Percentiles rank a stretch among this genome's conserved stretches.
These are phyloP conservation scores for Auricularia sp. DNA, from an alignment of 768 basidiomycete species.

Conservation along the genomic window DNA sequence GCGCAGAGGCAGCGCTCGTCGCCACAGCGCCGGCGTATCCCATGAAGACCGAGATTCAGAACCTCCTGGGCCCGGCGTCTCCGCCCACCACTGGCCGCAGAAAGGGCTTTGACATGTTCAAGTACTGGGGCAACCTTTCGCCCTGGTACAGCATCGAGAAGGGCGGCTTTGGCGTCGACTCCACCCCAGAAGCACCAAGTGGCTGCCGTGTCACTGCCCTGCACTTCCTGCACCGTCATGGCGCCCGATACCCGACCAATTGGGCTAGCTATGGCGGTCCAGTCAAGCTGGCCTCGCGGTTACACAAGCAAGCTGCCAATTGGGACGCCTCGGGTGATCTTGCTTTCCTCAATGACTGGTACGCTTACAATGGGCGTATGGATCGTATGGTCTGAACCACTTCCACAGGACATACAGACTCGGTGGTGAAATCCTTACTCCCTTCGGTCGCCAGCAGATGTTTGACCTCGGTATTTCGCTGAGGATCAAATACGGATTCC, in stretches of 20 bases:
- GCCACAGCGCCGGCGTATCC: slow-evolving; percentile 40
- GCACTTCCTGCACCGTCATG: slow-evolving; percentile 75
- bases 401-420: slow-evolving; percentile 71
- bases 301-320: slow-evolving; percentile 1
- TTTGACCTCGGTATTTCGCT: slow-evolving; percentile 31
- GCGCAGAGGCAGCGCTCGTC: slow-evolving; percentile 16
- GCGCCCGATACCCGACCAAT: slow-evolving; percentile 46
- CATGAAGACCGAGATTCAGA: slow-evolving; percentile 44
- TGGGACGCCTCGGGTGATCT: slow-evolving; percentile 19
- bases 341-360: slow-evolving; percentile 32
- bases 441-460: slow-evolving; percentile 28
- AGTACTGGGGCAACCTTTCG: slow-evolving; percentile 74
- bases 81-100: slow-evolving; percentile 10
- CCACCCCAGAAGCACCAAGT: slow-evolving; percentile 57
- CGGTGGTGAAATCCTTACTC: slow-evolving; percentile 56
- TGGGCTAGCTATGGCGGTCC: slow-evolving; percentile 9
- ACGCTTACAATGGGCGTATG: slow-evolving; percentile 21
- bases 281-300: slow-evolving; percentile 4
- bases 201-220: slow-evolving; percentile 63
- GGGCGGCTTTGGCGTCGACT: slow-evolving; percentile 61
- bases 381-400: not conserved
- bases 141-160: slow-evolving; percentile 74
- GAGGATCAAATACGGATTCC: slow-evolving; percentile 56
- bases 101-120: slow-evolving; percentile 54
- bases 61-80: slow-evolving; percentile 12